Conservation (phyloP, 192 early-diverging fungal genomes). For the Polychytrium aggregatum region DNA sequence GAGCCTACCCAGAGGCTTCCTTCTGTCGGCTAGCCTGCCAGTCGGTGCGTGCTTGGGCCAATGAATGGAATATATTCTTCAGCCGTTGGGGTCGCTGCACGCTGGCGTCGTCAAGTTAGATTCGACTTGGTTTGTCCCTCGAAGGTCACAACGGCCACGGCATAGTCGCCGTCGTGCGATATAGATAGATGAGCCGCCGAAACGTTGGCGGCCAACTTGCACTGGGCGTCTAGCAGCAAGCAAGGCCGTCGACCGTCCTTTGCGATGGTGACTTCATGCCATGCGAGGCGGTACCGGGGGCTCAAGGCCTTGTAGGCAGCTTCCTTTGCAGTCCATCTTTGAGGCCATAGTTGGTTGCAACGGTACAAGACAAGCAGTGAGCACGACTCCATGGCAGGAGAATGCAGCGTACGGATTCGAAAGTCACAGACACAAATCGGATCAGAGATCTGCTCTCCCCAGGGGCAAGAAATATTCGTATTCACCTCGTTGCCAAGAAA, state of each 20-base stretch:
- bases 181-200: slow-evolving; percentile 39
- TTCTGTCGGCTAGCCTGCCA: no score
- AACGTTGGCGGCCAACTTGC: neutral
- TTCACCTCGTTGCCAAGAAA: no score
- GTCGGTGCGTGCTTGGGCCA: no score
- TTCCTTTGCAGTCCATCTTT: slow-evolving; percentile 60
- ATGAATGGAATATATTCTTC: no score
- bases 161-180: slow-evolving; percentile 75
- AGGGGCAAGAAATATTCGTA: no score
- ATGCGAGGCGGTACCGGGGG: slow-evolving; percentile 39
- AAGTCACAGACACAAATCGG: neutral
- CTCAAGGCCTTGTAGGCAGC: slow-evolving; percentile 63
- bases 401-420: slow-evolving; percentile 31
- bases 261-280: slow-evolving; percentile 49
- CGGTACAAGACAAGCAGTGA: no score
- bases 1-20: no score
- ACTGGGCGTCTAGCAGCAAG: slow-evolving; percentile 4
- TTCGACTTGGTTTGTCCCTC: slow-evolving; percentile 22
- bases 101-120: no score
- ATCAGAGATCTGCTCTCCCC: no score
- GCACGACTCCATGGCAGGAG: no score
- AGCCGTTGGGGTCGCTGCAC: no score
- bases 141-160: slow-evolving; percentile 54
- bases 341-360: no score
- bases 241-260: slow-evolving; percentile 27